phyloP scores from a whole-genome alignment of 441 rosid species.

The Pelargonium australe region DNA sequence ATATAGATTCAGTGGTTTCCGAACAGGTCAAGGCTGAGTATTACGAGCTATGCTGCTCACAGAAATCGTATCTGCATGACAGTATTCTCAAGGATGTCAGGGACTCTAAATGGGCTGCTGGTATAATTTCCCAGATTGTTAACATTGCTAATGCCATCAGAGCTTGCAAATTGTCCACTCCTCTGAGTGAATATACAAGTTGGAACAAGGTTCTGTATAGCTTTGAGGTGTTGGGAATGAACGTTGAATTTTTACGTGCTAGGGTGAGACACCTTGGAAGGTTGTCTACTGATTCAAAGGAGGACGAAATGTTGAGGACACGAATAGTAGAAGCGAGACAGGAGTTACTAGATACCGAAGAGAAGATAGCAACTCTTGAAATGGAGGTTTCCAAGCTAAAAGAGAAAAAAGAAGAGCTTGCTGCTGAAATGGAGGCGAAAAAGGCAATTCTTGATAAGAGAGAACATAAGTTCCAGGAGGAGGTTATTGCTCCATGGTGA shows the following conservation, averaged over 20 bases:
- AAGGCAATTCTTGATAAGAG: not conserved
- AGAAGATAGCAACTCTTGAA: not conserved
- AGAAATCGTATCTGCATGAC: constrained; percentile 8
- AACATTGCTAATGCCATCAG: constrained; percentile 10
- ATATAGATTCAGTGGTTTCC: constrained; percentile 12
- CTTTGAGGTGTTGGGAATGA: constrained; percentile 15
- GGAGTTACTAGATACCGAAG: not conserved
- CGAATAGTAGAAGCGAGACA: no score
- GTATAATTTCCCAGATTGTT: constrained; percentile 12
- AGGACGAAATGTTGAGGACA: not conserved
- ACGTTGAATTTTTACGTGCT: constrained; percentile 10
- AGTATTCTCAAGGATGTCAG: constrained; percentile 5
- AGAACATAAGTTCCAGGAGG: not conserved
- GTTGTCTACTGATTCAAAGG: not conserved
- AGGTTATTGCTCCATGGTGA: constrained; percentile 1
- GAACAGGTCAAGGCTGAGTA: constrained; percentile 4
- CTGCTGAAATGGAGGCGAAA: not conserved
- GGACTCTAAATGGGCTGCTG: constrained; percentile 7
- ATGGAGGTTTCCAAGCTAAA: not conserved
- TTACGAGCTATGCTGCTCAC: constrained; percentile 13
- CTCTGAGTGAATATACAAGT: not conserved
- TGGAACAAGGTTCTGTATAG: constrained; percentile 1
- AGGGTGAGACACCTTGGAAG: constrained; percentile 1
- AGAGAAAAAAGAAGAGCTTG: not conserved
- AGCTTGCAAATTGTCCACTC: not conserved